Conservation (phyloP, 2,329 filamentous ascomycete genomes). For the Aureobasidium sp. region DNA sequence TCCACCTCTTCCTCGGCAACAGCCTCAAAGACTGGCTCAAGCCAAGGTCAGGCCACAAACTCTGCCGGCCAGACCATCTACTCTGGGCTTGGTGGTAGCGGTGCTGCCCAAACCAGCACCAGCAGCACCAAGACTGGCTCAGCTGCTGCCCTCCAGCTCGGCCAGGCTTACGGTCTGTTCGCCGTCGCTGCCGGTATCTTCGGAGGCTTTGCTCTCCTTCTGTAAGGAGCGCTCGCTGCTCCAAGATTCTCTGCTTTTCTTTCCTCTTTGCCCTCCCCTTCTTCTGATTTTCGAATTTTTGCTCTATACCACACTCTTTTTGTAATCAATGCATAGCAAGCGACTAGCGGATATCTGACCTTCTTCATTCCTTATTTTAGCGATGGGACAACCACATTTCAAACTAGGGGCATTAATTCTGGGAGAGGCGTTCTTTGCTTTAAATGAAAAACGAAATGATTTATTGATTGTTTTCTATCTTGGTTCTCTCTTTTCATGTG, state of each 20-base stretch:
- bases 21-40: constrained; percentile 27
- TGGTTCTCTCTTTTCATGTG: not conserved
- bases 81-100: constrained; percentile 31
- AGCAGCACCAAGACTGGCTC: constrained; percentile 19
- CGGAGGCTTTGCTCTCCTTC: constrained; percentile 44
- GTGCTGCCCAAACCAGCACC: constrained; percentile 14
- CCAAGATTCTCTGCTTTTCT: not conserved
- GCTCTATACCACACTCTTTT: not conserved
- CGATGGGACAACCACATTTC: not conserved
- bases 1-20: constrained; percentile 38
- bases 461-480: not conserved
- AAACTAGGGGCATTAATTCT: not conserved
- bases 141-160: constrained; percentile 40
- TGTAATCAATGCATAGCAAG: constrained; percentile 8
- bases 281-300: not conserved
- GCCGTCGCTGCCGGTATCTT: constrained; percentile 47
- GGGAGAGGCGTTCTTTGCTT: not conserved
- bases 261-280: not conserved
- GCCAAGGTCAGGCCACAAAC: constrained; percentile 15
- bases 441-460: not conserved
- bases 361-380: not conserved
- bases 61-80: constrained; percentile 32
- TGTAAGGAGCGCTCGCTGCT: constrained; percentile 17
- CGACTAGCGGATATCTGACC: constrained; percentile 4
- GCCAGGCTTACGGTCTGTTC: constrained; percentile 48